phyloP scores from a whole-genome alignment of 441 rosid species.

The Pelargonium myrrhifolium region DNA sequence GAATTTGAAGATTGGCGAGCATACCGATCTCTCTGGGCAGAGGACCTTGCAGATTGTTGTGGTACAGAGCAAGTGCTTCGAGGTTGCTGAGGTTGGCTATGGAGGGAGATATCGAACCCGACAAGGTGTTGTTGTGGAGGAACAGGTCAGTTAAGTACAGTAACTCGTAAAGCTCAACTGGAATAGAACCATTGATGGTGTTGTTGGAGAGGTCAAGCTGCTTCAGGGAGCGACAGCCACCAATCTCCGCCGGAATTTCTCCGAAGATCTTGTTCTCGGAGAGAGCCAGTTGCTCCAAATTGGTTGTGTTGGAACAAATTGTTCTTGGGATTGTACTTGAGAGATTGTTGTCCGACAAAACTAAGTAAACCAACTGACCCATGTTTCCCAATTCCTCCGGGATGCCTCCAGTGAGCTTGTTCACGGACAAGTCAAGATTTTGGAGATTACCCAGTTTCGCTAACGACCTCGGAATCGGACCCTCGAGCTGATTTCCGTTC shows the following conservation, averaged over 20 bases:
- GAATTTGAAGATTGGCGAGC: constrained; percentile 43
- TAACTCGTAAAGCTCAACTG: constrained; percentile 43
- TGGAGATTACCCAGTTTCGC: constrained; percentile 40
- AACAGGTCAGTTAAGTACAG: constrained; percentile 46
- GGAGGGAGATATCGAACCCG: constrained; percentile 50
- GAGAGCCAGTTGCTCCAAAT: constrained; percentile 39
- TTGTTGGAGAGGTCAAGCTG: constrained; percentile 75
- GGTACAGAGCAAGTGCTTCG: constrained; percentile 54
- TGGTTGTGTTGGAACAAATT: constrained; percentile 47
- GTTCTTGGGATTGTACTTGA: constrained; percentile 43
- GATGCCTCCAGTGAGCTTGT: constrained; percentile 53
- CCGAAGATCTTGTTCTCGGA: constrained; percentile 53
- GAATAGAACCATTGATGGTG: constrained; percentile 56
- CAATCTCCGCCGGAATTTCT: constrained; percentile 48
- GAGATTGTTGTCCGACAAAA: constrained; percentile 47
- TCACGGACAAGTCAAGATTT: constrained; percentile 55
- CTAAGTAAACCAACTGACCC: constrained; percentile 49
- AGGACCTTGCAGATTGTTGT: constrained; percentile 58
- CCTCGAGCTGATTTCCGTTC: constrained; percentile 52
- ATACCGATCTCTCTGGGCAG: constrained; percentile 57
- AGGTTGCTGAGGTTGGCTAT: constrained; percentile 58
- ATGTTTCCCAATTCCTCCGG: constrained; percentile 61
- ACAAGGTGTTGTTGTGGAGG: constrained; percentile 76
- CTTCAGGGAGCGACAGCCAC: constrained; percentile 46
- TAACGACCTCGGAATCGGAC: constrained; percentile 50